Conservation (phyloP, 2,329 filamentous ascomycete genomes). For the Zasmidium angulare region DNA sequence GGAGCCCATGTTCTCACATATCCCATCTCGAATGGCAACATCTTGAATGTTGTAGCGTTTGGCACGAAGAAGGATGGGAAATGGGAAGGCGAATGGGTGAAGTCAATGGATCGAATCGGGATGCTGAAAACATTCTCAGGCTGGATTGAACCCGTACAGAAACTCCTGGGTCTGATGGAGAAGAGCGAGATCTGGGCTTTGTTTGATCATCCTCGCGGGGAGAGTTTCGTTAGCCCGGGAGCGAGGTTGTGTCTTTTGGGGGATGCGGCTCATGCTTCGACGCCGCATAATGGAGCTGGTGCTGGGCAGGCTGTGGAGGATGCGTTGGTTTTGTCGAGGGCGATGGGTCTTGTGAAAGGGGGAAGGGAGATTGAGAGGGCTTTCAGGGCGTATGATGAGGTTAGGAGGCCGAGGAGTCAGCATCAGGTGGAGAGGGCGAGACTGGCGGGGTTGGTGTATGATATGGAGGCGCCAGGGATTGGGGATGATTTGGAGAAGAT, state of each 20-base stretch:
- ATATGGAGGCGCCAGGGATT: conserved; percentile 36
- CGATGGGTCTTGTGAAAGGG: conserved; percentile 34
- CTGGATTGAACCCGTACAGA: conserved; percentile 22
- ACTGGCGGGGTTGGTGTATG: conserved; percentile 42
- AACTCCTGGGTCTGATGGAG: conserved; percentile 2
- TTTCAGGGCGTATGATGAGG: conserved; percentile 40
- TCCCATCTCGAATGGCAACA: conserved; percentile 10
- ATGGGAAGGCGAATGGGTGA: conserved; percentile 33
- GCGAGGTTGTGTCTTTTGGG: conserved; percentile 47
- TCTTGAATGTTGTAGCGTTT: conserved; percentile 10
- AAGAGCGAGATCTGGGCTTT: conserved; percentile 42
- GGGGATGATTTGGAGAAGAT: conserved; percentile 38
- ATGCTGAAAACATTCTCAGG: conserved; percentile 38
- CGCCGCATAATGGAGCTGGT: conserved; percentile 57
- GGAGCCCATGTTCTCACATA: conserved; percentile 8
- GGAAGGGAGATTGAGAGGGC: conserved; percentile 31
- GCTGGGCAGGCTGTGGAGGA: conserved; percentile 60
- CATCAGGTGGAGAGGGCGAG: conserved; percentile 41
- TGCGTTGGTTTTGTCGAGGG: conserved; percentile 44
- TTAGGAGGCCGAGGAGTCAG: conserved; percentile 41
- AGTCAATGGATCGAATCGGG: conserved; percentile 2
- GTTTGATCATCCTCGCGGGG: conserved; percentile 47
- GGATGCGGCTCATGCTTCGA: conserved; percentile 58
- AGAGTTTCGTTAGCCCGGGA: conserved; percentile 36
- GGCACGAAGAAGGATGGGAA: not conserved